Conservation (phyloP, 139 green algal species). For the Chlamydomonas applanata region DNA sequence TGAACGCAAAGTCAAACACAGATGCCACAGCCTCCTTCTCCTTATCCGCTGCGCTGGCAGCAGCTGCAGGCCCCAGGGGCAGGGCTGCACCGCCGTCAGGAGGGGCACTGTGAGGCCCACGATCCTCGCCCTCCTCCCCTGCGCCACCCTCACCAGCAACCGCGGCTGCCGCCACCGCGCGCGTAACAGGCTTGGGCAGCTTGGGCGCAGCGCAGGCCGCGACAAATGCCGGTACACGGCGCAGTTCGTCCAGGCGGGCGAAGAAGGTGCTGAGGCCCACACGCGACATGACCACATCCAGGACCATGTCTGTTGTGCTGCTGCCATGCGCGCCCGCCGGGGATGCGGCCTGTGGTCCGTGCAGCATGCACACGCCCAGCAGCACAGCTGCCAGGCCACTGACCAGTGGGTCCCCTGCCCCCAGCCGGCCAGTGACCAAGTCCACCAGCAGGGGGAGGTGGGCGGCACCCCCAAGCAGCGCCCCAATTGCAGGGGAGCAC, state of each 20-base stretch:
- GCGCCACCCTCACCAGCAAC: slow-evolving; percentile 5
- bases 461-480: slow-evolving; percentile 42
- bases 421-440: slow-evolving; percentile 18
- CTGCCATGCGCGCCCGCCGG: neutral
- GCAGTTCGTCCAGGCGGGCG: slow-evolving; percentile 44
- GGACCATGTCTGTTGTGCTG: slow-evolving; percentile 20
- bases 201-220: slow-evolving; percentile 2
- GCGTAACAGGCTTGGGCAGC: slow-evolving; percentile 42
- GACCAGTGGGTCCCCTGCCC: neutral
- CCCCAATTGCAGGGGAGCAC: slow-evolving; percentile 48
- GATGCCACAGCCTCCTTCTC: neutral
- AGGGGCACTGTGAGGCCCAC: neutral
- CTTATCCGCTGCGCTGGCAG: too few relatives aligned
- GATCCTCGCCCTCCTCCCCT: neutral
- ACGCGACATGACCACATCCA: slow-evolving; percentile 54
- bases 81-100: too few relatives aligned
- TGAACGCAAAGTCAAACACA: slow-evolving; percentile 25
- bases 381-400: slow-evolving; percentile 66
- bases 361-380: slow-evolving; percentile 65
- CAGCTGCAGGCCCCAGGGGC: too few relatives aligned
- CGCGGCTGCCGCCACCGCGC: slow-evolving; percentile 40
- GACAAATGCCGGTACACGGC: slow-evolving; percentile 24
- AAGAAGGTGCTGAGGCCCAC: slow-evolving; percentile 36
- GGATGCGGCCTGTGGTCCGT: slow-evolving; percentile 12
- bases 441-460: slow-evolving; percentile 57